These are phyloP conservation scores for Trametes cubensis DNA, from an alignment of 768 basidiomycete genomes.

Conservation along the genomic window DNA sequence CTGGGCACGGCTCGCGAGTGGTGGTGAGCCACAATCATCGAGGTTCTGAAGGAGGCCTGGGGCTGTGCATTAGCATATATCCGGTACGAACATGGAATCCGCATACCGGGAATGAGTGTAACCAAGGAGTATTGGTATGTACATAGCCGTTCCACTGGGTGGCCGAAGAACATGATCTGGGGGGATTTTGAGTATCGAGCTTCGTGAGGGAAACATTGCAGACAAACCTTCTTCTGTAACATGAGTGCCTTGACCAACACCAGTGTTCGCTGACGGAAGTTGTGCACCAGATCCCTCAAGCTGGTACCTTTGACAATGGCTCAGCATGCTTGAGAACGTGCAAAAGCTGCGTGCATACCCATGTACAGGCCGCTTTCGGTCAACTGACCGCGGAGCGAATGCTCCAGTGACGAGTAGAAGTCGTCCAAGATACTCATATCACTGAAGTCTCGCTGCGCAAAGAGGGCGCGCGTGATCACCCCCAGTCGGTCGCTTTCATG, in stretches of 20 bases:
- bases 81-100: not conserved
- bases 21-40: slow-evolving; percentile 90
- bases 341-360: slow-evolving; percentile 54
- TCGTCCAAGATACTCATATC: slow-evolving; percentile 89
- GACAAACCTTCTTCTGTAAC: slow-evolving; percentile 82
- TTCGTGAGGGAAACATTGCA: not conserved
- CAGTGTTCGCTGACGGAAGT: slow-evolving; percentile 89
- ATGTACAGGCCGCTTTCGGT: slow-evolving; percentile 95
- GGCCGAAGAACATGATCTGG: slow-evolving; percentile 97
- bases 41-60: slow-evolving; percentile 84
- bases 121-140: slow-evolving; percentile 98
- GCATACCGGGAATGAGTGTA: slow-evolving; percentile 83
- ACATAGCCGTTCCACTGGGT: slow-evolving; percentile 94
- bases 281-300: slow-evolving; percentile 88
- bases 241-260: slow-evolving; percentile 94
- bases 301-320: slow-evolving; percentile 58
- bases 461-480: slow-evolving; percentile 90
- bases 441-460: slow-evolving; percentile 71
- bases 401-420: slow-evolving; percentile 78
- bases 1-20: slow-evolving; percentile 62
- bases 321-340: not conserved
- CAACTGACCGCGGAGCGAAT: slow-evolving; percentile 74
- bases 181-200: not conserved
- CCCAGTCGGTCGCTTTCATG: slow-evolving; percentile 80
- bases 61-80: not conserved